A percentile compares a stretch with the other conserved stretches of the same genome.
Evolutionary conservation across 2,329 filamentous ascomycete species (phyloP).

Genomic region (Paraphaeosphaeria sporulosa): DNA sequence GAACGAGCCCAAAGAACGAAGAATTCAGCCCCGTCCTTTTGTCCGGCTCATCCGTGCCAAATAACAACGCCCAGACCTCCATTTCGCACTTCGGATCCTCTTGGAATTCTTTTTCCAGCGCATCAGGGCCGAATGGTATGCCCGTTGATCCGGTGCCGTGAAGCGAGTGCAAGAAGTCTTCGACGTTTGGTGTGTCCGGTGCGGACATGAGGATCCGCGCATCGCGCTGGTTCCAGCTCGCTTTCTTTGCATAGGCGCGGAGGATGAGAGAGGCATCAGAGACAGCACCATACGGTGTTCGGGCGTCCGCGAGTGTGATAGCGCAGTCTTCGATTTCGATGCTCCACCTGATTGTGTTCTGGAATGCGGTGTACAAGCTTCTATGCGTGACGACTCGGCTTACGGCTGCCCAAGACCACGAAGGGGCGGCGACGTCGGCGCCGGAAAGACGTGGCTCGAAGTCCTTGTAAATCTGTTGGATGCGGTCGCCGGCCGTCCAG

Average conservation of each 20-base stretch:
- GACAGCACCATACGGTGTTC: neutral
- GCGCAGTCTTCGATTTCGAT: neutral
- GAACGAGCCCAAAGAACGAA: conserved; percentile 2
- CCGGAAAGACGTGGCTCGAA: neutral
- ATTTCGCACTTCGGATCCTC: neutral
- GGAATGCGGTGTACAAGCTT: neutral
- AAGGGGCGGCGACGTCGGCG: neutral
- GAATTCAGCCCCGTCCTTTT: neutral
- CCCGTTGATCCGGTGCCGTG: neutral
- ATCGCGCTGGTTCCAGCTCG: neutral
- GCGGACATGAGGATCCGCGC: neutral
- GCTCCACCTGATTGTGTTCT: neutral
- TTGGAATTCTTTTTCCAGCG: conserved; percentile 5
- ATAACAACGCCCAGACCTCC: neutral
- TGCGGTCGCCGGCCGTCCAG: neutral
- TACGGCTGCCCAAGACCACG: conserved; percentile 10
- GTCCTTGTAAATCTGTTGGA: neutral
- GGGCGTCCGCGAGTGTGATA: neutral
- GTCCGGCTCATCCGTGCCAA: neutral
- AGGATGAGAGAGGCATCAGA: neutral
- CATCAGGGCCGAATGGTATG: neutral
- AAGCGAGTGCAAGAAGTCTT: neutral
- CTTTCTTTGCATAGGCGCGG: neutral
- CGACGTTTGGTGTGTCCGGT: neutral
- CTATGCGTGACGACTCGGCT: neutral